phyloP scores from a whole-genome alignment of 495 filamentous ascomycete genomes.

The Lentithecium fluviatile region DNA sequence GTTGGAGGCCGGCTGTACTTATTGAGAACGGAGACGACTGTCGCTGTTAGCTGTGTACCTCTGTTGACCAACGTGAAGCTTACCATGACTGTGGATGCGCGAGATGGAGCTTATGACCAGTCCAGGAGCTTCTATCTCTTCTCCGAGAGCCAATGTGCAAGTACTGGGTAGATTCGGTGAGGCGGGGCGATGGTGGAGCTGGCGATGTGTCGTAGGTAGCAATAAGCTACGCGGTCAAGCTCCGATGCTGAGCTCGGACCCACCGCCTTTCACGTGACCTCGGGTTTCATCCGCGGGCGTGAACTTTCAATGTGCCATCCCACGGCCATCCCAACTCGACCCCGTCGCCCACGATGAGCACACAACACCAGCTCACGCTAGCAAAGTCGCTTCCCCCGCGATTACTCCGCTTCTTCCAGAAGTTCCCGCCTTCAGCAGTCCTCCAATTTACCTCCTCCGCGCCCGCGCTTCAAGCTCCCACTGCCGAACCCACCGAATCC shows the following conservation, averaged over 20 bases:
- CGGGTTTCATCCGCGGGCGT: conserved; percentile 3
- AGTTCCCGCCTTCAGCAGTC: conserved; percentile 70
- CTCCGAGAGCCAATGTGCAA: too few relatives aligned
- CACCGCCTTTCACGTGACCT: conserved; percentile 11
- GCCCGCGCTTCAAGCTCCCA: conserved; percentile 21
- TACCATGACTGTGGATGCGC: conserved; percentile 31
- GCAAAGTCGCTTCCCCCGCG: conserved; percentile 67
- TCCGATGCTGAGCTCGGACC: conserved; percentile 14
- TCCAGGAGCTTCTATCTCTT: neutral
- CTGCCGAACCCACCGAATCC: conserved; percentile 7
- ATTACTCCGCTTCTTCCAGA: conserved; percentile 83
- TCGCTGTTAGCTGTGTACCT: conserved; percentile 23
- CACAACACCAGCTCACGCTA: conserved; percentile 53
- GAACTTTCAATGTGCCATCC: conserved; percentile 3
- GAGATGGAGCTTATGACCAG: neutral
- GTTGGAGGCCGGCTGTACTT: conserved; percentile 18
- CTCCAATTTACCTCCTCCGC: conserved; percentile 48
- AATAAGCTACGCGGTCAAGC: conserved; percentile 22
- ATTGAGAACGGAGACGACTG: conserved; percentile 36
- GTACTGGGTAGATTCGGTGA: too few relatives aligned
- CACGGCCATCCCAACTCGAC: conserved; percentile 2
- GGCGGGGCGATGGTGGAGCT: conserved; percentile 1
- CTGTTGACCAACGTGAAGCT: conserved; percentile 7
- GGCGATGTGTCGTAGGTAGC: conserved; percentile 24
- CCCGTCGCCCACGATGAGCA: conserved; percentile 10